These are phyloP conservation scores for Aegilops tauschii DNA, from an alignment of 176 grass and related monocot species.

Conservation along the genomic window DNA sequence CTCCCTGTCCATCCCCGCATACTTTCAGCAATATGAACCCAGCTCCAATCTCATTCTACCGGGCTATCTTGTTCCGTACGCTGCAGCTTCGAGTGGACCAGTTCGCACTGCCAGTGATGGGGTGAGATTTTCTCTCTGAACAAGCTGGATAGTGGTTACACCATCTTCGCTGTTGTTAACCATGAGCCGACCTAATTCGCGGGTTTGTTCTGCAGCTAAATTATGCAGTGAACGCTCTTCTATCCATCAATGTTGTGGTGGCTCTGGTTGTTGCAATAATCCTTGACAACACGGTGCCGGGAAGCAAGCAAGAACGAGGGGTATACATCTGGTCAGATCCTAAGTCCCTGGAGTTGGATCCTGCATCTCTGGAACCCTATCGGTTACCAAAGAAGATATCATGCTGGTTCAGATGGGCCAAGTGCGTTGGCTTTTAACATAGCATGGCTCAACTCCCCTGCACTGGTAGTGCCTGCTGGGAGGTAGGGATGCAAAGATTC, in stretches of 20 bases:
- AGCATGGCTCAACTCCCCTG: neutral
- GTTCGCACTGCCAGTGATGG: slow-evolving; percentile 56
- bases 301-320: slow-evolving; percentile 84
- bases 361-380: slow-evolving; percentile 71
- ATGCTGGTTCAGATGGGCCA: slow-evolving; percentile 79
- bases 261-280: slow-evolving; percentile 82
- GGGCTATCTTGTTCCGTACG: slow-evolving; percentile 85
- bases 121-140: slow-evolving; percentile 33
- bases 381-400: slow-evolving; percentile 68
- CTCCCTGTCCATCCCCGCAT: slow-evolving; percentile 79
- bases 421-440: slow-evolving; percentile 60
- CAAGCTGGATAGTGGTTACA: neutral
- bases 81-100: slow-evolving; percentile 80
- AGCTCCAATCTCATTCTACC: slow-evolving; percentile 80
- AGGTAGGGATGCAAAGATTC: neutral
- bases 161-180: neutral
- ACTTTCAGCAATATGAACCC: slow-evolving; percentile 87
- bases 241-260: slow-evolving; percentile 90
- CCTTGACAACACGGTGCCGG: slow-evolving; percentile 89
- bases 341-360: slow-evolving; percentile 60
- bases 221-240: slow-evolving; percentile 76
- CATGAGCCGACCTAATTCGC: neutral
- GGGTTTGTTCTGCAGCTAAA: slow-evolving; percentile 55
- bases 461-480: neutral
- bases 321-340: slow-evolving; percentile 97